Evolutionary conservation across 257 asterid genomes (phyloP).

Genomic region (Solanum ossicruentum): DNA sequence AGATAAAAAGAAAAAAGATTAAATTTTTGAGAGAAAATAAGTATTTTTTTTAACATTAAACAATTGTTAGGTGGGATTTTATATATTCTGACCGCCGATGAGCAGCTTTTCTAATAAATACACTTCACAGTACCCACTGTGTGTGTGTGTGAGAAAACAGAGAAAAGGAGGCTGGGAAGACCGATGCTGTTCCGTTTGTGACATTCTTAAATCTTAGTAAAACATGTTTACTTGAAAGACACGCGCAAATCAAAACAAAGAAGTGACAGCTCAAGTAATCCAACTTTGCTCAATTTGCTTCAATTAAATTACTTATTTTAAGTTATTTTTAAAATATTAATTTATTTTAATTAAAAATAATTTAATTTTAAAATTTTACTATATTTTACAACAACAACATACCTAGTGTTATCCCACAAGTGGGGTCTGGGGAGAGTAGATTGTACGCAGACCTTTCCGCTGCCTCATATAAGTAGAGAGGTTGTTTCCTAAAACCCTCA

Average conservation of each 20-base stretch:
- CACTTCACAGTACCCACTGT: neutral
- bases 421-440: too few species aligned
- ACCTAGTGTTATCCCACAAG: too few species aligned
- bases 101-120: conserved; percentile 2
- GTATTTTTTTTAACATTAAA: neutral
- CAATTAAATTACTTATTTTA: neutral
- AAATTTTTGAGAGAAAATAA: neutral
- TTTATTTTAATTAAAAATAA: too few species aligned
- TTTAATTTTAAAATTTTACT: too few species aligned
- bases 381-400: too few species aligned
- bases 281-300: neutral
- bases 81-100: conserved; percentile 6
- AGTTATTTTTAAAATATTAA: too few species aligned
- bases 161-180: conserved; percentile 4
- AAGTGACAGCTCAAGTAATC: neutral
- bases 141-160: conserved; percentile 1
- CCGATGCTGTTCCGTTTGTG: conserved; percentile 22
- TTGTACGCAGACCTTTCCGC: too few species aligned
- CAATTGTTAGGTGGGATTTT: neutral
- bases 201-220: conserved; percentile 21
- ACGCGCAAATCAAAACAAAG: conserved; percentile 22
- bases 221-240: conserved; percentile 1
- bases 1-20: neutral
- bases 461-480: too few species aligned
- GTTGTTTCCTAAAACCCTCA: too few species aligned